A percentile compares a stretch with the other conserved stretches of the same genome.
Conservation (phyloP, 306 rosid species). For the Cucurbita ficifolia region DNA sequence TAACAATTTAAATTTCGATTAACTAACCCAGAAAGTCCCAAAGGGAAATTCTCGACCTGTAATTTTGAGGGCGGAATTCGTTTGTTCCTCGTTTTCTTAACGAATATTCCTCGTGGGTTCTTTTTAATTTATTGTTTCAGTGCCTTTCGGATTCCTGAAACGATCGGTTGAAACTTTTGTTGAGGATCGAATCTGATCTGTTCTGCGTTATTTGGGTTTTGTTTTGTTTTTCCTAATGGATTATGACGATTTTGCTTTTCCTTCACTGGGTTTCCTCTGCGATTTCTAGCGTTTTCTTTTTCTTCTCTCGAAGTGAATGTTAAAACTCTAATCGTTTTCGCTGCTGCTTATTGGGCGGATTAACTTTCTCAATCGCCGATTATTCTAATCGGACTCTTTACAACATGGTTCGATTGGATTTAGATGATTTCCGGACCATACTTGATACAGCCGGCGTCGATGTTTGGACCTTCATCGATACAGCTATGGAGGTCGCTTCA, state of each 20-base stretch:
- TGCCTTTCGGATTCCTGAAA: background rate
- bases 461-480: constrained; percentile 67
- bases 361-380: background rate
- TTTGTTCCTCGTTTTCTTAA: background rate
- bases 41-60: background rate
- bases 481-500: constrained; percentile 74
- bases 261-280: background rate
- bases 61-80: background rate
- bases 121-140: background rate
- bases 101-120: background rate
- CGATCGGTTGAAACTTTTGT: background rate
- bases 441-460: constrained; percentile 69
- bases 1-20: background rate
- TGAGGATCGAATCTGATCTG: constrained; percentile 8
- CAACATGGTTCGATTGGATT: constrained; percentile 36
- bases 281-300: background rate
- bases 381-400: background rate
- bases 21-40: background rate
- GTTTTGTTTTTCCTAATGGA: background rate
- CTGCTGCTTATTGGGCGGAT: background rate
- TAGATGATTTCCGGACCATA: constrained; percentile 71
- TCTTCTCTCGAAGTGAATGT: background rate
- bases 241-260: constrained; percentile 3
- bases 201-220: background rate
- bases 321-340: background rate